Evolutionary conservation across 805 yeast species (phyloP).

Genomic region (Yamadazyma phyllophila): DNA sequence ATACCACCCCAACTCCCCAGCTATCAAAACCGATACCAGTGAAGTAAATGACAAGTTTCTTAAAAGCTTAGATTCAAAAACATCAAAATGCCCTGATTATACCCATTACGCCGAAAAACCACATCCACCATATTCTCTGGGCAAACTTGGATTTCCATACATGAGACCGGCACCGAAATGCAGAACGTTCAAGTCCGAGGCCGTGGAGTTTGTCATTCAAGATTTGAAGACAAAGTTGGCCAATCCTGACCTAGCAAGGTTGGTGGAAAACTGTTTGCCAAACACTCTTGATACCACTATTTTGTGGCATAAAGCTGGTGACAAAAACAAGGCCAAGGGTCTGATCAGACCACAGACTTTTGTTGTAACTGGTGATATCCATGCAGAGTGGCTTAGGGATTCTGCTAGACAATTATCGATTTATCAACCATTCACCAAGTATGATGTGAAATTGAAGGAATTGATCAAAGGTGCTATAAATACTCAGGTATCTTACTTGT

Average conservation of each 20-base stretch:
- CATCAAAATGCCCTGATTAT: conserved; percentile 56
- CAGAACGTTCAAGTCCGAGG: conserved; percentile 64
- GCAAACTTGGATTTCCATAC: conserved; percentile 56
- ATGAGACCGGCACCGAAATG: conserved; percentile 76
- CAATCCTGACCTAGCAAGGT: conserved; percentile 66
- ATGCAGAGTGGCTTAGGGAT: conserved; percentile 91
- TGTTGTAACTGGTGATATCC: conserved; percentile 88
- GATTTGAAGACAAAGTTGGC: conserved; percentile 49
- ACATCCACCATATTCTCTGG: conserved; percentile 60
- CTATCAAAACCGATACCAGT: not conserved
- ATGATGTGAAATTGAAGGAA: conserved; percentile 48
- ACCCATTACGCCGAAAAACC: conserved; percentile 51
- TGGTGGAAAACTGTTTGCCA: conserved; percentile 81
- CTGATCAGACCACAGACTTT: conserved; percentile 52
- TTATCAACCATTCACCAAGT: conserved; percentile 58
- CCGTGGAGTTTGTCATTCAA: conserved; percentile 58
- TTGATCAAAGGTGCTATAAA: conserved; percentile 76
- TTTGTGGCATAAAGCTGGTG: conserved; percentile 53
- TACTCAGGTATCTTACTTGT: conserved; percentile 68
- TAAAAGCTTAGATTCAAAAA: conserved; percentile 12
- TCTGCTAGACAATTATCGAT: conserved; percentile 80
- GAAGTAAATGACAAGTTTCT: conserved; percentile 4
- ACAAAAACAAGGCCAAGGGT: conserved; percentile 2
- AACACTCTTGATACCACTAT: conserved; percentile 87
- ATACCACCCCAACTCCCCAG: not conserved